Conservation (phyloP, 176 grass and related monocot species). For the Poa annua region DNA sequence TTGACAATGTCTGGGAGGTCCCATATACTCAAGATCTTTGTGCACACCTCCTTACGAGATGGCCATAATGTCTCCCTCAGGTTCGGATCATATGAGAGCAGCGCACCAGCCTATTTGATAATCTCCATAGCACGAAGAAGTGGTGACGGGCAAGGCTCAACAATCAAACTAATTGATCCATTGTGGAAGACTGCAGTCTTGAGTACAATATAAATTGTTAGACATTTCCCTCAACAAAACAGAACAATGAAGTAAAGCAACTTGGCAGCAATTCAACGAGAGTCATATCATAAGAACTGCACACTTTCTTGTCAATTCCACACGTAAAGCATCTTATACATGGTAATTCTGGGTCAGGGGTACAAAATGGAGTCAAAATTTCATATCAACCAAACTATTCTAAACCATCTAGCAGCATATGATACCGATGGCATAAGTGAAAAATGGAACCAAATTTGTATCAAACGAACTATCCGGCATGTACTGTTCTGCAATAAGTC, state of each 20-base stretch:
- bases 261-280: not conserved
- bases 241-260: not conserved
- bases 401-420: too few species aligned
- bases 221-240: not conserved
- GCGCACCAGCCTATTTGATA: conserved; percentile 73
- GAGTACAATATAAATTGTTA: conserved; percentile 8
- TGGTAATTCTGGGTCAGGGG: not conserved
- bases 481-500: not conserved
- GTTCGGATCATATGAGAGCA: conserved; percentile 90
- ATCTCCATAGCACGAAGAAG: conserved; percentile 70
- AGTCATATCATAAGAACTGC: not conserved
- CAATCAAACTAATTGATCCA: conserved; percentile 78
- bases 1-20: conserved; percentile 91
- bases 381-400: not conserved
- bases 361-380: not conserved
- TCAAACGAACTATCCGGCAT: not conserved
- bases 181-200: conserved; percentile 94
- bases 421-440: too few species aligned
- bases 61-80: conserved; percentile 83
- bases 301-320: not conserved
- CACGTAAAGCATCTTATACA: not conserved
- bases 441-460: too few species aligned
- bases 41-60: conserved; percentile 62
- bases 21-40: conserved; percentile 91
- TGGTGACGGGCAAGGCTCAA: conserved; percentile 28